phyloP scores from a whole-genome alignment of 1,284 basidiomycete genomes.

The Sporisorium exsertum region DNA sequence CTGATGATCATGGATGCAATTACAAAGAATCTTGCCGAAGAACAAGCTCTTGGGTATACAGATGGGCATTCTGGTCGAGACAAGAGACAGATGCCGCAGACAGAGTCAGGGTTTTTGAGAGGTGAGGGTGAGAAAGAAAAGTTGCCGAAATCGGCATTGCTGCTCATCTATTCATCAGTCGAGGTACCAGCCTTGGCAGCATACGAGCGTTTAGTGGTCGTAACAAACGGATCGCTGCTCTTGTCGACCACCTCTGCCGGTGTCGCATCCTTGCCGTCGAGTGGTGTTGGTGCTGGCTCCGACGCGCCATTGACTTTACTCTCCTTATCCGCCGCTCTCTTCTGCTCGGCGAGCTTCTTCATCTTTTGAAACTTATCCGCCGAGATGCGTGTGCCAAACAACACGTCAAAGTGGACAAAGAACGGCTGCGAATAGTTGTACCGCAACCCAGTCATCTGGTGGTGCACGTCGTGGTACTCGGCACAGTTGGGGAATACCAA shows the following conservation, averaged over 20 bases:
- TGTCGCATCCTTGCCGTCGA: slow-evolving; percentile 23
- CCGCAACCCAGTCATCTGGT: slow-evolving; percentile 91
- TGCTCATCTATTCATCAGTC: slow-evolving; percentile 7
- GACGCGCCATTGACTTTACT: not conserved
- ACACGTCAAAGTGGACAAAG: slow-evolving; percentile 72
- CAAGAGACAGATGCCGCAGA: not conserved
- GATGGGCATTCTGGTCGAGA: not conserved
- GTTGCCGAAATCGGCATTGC: not conserved
- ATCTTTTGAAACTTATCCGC: slow-evolving; percentile 67
- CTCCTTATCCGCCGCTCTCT: slow-evolving; percentile 26
- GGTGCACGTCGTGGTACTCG: slow-evolving; percentile 98
- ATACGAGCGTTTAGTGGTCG: slow-evolving; percentile 34
- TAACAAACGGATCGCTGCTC: slow-evolving; percentile 43
- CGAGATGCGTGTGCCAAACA: slow-evolving; percentile 83
- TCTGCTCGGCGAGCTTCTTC: slow-evolving; percentile 44
- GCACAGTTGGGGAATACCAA: slow-evolving; percentile 90
- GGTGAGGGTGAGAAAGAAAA: not conserved
- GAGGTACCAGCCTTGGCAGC: slow-evolving; percentile 47
- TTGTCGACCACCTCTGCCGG: slow-evolving; percentile 36
- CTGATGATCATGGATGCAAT: not conserved
- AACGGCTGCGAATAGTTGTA: slow-evolving; percentile 96
- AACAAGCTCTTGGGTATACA: slow-evolving; percentile 3
- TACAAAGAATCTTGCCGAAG: not conserved
- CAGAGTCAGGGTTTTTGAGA: not conserved
- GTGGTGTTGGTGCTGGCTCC: not conserved